These are phyloP conservation scores for Pseudozyma pruni DNA, from an alignment of 1,284 basidiomycete species.

Conservation along the genomic window DNA sequence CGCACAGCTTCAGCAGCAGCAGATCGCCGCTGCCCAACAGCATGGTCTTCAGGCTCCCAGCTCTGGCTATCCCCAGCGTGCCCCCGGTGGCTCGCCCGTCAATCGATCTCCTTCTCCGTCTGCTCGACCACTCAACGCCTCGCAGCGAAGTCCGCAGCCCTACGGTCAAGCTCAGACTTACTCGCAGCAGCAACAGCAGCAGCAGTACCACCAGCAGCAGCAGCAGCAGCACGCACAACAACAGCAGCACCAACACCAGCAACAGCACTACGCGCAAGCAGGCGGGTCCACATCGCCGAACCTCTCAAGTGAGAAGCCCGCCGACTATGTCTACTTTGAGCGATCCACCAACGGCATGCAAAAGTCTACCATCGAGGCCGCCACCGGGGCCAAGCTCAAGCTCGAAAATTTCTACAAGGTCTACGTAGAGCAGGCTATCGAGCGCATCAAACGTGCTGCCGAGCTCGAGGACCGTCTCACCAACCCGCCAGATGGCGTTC, in stretches of 20 bases:
- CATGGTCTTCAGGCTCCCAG: constrained; percentile 45
- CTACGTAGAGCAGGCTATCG: constrained; percentile 88
- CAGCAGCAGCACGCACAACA: constrained; percentile 33
- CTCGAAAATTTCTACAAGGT: constrained; percentile 98
- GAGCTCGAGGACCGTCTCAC: constrained; percentile 87
- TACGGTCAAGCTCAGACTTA: constrained; percentile 41
- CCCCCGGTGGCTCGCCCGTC: constrained; percentile 18
- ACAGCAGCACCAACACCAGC: constrained; percentile 33
- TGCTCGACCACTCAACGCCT: constrained; percentile 30
- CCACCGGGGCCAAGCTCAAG: constrained; percentile 95
- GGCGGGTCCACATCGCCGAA: constrained; percentile 40
- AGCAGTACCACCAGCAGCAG: constrained; percentile 13
- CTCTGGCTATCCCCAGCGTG: constrained; percentile 24
- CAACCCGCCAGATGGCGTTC: constrained; percentile 56
- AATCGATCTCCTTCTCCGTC: constrained; percentile 48
- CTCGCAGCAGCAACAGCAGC: constrained; percentile 34
- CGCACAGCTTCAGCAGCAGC: constrained; percentile 60
- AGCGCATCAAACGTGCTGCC: constrained; percentile 87
- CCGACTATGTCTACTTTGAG: constrained; percentile 94
- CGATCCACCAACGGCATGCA: constrained; percentile 84
- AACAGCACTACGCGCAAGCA: constrained; percentile 26
- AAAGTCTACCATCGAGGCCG: constrained; percentile 87
- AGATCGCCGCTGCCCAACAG: constrained; percentile 50
- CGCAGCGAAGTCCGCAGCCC: constrained; percentile 33
- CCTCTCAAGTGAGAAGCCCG: constrained; percentile 68